Evolutionary conservation across 176 grass and related monocot species (phyloP), one percentile per base, ranked within the genome.

Genomic region (Musa troglodytarum): DNA sequence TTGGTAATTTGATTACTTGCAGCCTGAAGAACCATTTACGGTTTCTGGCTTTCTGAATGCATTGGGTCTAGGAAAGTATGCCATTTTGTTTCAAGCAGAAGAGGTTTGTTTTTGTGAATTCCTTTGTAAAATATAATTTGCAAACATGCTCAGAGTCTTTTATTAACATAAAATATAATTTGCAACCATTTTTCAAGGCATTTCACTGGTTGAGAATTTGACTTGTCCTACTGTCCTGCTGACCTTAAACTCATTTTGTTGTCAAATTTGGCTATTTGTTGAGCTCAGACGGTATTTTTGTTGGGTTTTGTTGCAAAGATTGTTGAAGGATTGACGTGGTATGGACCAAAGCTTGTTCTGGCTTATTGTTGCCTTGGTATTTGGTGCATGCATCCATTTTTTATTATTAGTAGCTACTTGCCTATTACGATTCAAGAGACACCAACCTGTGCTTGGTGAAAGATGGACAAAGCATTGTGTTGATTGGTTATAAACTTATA

Each of bases 61-160:
- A 52, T 63, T 97, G 52, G 93, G 87, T 3, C 83, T 97, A 71
- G 83, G 87, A 69, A 97, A 87, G 81, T 97, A 92, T 87, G 56
- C 11, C 25, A 52, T 92, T 74, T 70, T 88, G 69, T 97, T 97
- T 86, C 84, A 92, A 82, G 85, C 81, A 69, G 93, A 97, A 80
- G 93, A 97, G 93, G 93, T 97, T 68, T 34, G 65, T 68, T 68
- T 68, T 2, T 43, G 9, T 62, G 57, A 17, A 7, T 29, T 68
- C 3, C 49, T 28, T 21, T 67, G 25, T 67, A 20, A 9, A 61
- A 61, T 43, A 43, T 43, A 43, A 43, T 43, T 43, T 43, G 57
- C 15, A n/a, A 56, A 56, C 54, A 56, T 56, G 54, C 54, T 56
- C 54, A 56, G 54, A 56, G 54, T 56, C 16, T 56, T 19, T 57